A percentile compares a stretch with the other conserved stretches of the same genome.
Evolutionary conservation across 805 yeast species (phyloP).

Genomic region (Blastobotrys americana): DNA sequence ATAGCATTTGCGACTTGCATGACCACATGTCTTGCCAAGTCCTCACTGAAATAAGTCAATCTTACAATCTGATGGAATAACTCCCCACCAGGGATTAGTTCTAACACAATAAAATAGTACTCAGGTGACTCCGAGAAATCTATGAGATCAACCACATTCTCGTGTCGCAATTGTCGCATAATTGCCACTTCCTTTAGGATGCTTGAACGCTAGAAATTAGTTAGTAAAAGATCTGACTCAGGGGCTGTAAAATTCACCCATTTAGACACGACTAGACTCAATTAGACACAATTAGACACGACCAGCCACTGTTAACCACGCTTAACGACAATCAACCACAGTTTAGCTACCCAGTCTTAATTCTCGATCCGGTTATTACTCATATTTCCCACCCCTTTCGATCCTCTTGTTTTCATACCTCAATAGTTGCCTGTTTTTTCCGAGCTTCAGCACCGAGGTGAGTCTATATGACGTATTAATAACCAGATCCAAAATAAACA

Average conservation of each 20-base stretch:
- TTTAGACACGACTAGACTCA: too few relatives aligned
- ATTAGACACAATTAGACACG: too few relatives aligned
- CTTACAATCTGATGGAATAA: constrained; percentile 73
- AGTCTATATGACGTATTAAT: too few relatives aligned
- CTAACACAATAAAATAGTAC: constrained; percentile 58
- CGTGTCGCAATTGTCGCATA: constrained; percentile 57
- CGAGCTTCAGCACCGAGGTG: constrained; percentile 12
- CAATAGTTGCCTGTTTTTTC: not conserved
- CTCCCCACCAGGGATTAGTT: constrained; percentile 71
- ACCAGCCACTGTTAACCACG: too few relatives aligned
- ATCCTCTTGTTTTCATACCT: not conserved
- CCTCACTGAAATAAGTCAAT: constrained; percentile 68
- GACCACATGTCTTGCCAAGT: constrained; percentile 64
- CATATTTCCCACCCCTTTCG: too few relatives aligned
- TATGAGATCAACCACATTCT: constrained; percentile 51
- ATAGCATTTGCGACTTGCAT: constrained; percentile 64
- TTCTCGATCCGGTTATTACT: too few relatives aligned
- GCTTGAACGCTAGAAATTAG: constrained; percentile 34
- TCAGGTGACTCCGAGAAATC: constrained; percentile 45
- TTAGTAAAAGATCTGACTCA: not conserved
- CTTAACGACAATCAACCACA: too few relatives aligned
- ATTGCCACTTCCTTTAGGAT: constrained; percentile 67
- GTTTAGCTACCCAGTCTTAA: too few relatives aligned
- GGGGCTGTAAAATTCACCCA: too few relatives aligned
- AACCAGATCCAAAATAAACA: not conserved